Evolutionary conservation across 2,329 filamentous ascomycete species (phyloP), one percentile per base, ranked within the genome.

Genomic region (Penicillium occitanis): DNA sequence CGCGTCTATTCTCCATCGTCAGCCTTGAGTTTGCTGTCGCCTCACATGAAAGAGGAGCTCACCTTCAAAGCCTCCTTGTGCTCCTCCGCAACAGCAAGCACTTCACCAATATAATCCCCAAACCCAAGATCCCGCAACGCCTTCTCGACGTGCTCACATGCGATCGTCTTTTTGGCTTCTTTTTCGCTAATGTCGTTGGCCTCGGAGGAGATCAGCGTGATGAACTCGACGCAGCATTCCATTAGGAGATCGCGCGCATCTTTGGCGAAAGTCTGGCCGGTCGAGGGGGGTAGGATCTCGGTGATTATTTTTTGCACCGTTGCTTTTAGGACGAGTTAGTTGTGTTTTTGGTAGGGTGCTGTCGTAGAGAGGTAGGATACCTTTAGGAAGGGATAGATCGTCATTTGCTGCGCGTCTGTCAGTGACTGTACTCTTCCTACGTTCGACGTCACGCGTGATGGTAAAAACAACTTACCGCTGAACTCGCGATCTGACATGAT

Each of bases 151-250:
- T 99, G 95, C 74, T 99, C 95, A 78, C 92, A 96, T 13, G 94
- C 94, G 72, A 99, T 99, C 3, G 95, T 99, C 86, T 99, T 99
- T 84, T 99, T 99, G 60, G 93, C 92, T 75, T 99, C 95, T 79
- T 97, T 97, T 78, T 99, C 95, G 13, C 93, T 96, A 70, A 99
- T 99, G 74, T 99, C 95, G 79, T 99, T 99, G 69, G 95, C 95
- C 82, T 99, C 94, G 58, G 92, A 96, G n/a, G 93, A 97, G 72
- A 99, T 91, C 74, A 99, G 87, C 19, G 95, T 98, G 79, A 99
- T 97, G 79, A 99, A 99, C 79, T 99, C 95, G 74, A 99, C 94
- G 75, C 95, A 99, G 82, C 95, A 98, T 82, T 98, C 95, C 74
- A 99, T 99, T 62, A 99, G 85, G 2, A 98, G 85, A 75, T 99